Evolutionary conservation across 2,329 filamentous ascomycete species (phyloP).

Genomic region (Fusarium sp.): DNA sequence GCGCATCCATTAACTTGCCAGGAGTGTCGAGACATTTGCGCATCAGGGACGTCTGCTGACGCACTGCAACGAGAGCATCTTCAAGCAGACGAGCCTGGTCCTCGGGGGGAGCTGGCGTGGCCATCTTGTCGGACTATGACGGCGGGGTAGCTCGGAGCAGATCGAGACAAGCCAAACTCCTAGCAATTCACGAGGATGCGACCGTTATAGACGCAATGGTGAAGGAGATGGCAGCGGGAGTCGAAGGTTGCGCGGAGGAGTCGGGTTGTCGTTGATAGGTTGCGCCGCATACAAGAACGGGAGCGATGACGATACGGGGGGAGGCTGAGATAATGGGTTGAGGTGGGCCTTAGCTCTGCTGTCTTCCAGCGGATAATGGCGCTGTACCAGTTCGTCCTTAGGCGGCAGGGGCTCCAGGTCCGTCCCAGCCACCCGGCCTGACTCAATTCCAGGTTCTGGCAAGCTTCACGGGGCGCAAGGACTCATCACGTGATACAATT

Average conservation of each 20-base stretch:
- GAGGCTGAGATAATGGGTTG: conserved; percentile 47
- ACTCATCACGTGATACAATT: conserved; percentile 32
- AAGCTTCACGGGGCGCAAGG: neutral
- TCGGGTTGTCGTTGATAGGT: conserved; percentile 39
- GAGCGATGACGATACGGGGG: conserved; percentile 46
- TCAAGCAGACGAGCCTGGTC: conserved; percentile 94
- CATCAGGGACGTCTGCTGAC: conserved; percentile 97
- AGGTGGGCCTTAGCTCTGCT: conserved; percentile 34
- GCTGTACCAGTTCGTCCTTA: conserved; percentile 37
- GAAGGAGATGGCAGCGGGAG: conserved; percentile 27
- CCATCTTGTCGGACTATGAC: conserved; percentile 50
- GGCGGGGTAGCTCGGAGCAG: conserved; percentile 49
- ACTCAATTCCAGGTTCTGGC: neutral
- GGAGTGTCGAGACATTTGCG: conserved; percentile 97
- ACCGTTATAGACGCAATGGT: conserved; percentile 28
- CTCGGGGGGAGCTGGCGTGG: conserved; percentile 73
- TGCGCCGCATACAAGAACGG: conserved; percentile 42
- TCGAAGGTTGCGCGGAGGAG: conserved; percentile 23
- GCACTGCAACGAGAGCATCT: conserved; percentile 95
- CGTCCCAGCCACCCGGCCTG: conserved; percentile 17
- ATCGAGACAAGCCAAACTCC: conserved; percentile 36
- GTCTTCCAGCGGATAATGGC: conserved; percentile 33
- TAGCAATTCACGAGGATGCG: conserved; percentile 43
- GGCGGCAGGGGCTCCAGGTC: conserved; percentile 33
- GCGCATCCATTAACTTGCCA: conserved; percentile 98